These are phyloP conservation scores for Suillus variegatus DNA, from an alignment of 768 basidiomycete genomes.

Conservation along the genomic window DNA sequence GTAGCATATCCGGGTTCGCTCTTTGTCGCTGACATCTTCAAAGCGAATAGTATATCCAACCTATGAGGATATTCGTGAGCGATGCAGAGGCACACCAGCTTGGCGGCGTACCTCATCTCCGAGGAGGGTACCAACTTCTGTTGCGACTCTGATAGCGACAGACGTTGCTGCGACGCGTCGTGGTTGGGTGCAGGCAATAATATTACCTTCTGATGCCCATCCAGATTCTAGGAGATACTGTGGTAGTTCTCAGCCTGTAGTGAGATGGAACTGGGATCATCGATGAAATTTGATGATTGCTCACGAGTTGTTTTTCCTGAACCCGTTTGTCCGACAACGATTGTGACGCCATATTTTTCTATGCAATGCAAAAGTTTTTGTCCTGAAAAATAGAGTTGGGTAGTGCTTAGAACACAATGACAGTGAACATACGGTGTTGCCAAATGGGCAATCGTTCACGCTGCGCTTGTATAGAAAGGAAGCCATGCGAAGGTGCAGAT, in stretches of 20 bases:
- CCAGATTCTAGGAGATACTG: slow-evolving; percentile 93
- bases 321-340: slow-evolving; percentile 94
- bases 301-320: slow-evolving; percentile 97
- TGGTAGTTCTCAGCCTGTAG: slow-evolving; percentile 70
- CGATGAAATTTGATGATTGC: slow-evolving; percentile 27
- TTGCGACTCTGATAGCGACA: slow-evolving; percentile 86
- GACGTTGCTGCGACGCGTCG: slow-evolving; percentile 94
- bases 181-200: slow-evolving; percentile 93
- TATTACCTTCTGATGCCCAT: slow-evolving; percentile 82
- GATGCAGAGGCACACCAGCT: slow-evolving; percentile 9
- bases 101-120: slow-evolving; percentile 78
- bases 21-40: slow-evolving; percentile 87
- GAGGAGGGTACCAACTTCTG: slow-evolving; percentile 86
- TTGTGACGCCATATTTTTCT: slow-evolving; percentile 80
- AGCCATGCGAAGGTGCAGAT: slow-evolving; percentile 56
- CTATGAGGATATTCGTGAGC: slow-evolving; percentile 42
- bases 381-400: slow-evolving; percentile 42
- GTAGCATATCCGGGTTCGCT: slow-evolving; percentile 87
- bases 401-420: background rate
- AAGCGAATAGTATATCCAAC: slow-evolving; percentile 98
- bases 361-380: slow-evolving; percentile 80
- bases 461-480: slow-evolving; percentile 70
- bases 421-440: slow-evolving; percentile 68
- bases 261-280: slow-evolving; percentile 8
- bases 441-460: slow-evolving; percentile 86